Evolutionary conservation across 2,329 filamentous ascomycete genomes (phyloP).

Genomic region (Xylariaceae sp.): DNA sequence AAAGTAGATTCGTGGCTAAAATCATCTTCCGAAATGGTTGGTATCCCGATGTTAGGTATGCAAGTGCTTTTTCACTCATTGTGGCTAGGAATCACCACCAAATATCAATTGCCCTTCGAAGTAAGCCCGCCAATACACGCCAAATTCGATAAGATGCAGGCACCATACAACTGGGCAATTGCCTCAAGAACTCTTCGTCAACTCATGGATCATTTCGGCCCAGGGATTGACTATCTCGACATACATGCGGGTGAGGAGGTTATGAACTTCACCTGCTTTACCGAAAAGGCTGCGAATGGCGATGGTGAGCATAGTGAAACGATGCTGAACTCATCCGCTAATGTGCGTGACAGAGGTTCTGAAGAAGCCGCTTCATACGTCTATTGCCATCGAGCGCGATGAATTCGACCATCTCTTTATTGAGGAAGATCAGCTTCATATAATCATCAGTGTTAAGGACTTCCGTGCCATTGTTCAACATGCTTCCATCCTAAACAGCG

Average conservation of each 20-base stretch:
- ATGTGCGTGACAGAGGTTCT: conserved; percentile 57
- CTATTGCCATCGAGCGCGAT: conserved; percentile 71
- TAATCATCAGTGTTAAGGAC: conserved; percentile 79
- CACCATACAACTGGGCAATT: conserved; percentile 70
- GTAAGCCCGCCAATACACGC: conserved; percentile 71
- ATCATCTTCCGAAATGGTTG: conserved; percentile 70
- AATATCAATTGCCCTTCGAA: conserved; percentile 74
- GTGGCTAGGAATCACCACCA: conserved; percentile 65
- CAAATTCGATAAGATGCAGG: conserved; percentile 66
- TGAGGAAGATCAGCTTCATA: conserved; percentile 68
- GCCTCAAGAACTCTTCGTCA: conserved; percentile 69
- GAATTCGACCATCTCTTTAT: conserved; percentile 75
- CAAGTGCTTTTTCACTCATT: conserved; percentile 17
- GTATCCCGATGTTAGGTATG: not conserved
- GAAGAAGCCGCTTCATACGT: conserved; percentile 78
- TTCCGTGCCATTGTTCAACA: conserved; percentile 77
- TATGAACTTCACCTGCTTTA: conserved; percentile 77
- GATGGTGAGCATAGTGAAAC: conserved; percentile 44
- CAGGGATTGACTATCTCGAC: conserved; percentile 76
- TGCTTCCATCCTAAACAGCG: conserved; percentile 66
- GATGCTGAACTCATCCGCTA: conserved; percentile 2
- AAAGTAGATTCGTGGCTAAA: conserved; percentile 72
- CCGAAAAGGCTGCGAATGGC: conserved; percentile 71
- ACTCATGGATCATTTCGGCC: conserved; percentile 77
- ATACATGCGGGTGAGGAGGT: conserved; percentile 72